These are phyloP conservation scores for Fusarium anguioides DNA, from an alignment of 2,329 filamentous ascomycete genomes.

Conservation along the genomic window DNA sequence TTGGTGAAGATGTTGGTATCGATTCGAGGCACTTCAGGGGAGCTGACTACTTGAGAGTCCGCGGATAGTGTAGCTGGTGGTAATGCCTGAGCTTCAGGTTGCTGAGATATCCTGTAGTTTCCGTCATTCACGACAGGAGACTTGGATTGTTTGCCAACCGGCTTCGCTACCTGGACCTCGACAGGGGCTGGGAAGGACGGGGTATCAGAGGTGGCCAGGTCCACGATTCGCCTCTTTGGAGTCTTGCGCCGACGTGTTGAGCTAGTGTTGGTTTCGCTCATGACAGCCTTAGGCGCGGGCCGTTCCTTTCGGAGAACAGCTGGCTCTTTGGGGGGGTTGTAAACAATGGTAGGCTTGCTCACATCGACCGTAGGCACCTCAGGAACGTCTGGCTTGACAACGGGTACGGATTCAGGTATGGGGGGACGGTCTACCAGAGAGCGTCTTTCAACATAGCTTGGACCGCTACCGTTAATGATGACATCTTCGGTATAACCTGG, in stretches of 20 bases:
- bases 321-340: slow-evolving; percentile 62
- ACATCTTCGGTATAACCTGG: slow-evolving; percentile 93
- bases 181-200: slow-evolving; percentile 46
- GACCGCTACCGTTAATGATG: slow-evolving; percentile 84
- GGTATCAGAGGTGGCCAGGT: slow-evolving; percentile 67
- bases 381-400: slow-evolving; percentile 75
- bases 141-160: slow-evolving; percentile 32
- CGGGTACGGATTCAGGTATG: slow-evolving; percentile 79
- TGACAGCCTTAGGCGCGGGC: slow-evolving; percentile 62
- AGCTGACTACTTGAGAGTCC: slow-evolving; percentile 42
- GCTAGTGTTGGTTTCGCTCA: slow-evolving; percentile 68
- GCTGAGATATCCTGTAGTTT: slow-evolving; percentile 60
- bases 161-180: slow-evolving; percentile 41
- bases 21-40: slow-evolving; percentile 43
- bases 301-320: slow-evolving; percentile 70
- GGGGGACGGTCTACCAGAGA: slow-evolving; percentile 84
- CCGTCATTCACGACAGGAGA: slow-evolving; percentile 41
- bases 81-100: slow-evolving; percentile 53
- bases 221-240: slow-evolving; percentile 72
- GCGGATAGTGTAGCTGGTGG: slow-evolving; percentile 47
- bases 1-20: slow-evolving; percentile 40
- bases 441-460: slow-evolving; percentile 86
- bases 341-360: slow-evolving; percentile 73
- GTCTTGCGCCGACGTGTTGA: slow-evolving; percentile 70
- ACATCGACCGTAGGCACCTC: slow-evolving; percentile 73